A percentile compares a stretch with the other conserved stretches of the same genome.
These are phyloP conservation scores for Cordyceps pruinosa DNA, from an alignment of 2,329 filamentous ascomycete species.

Conservation along the genomic window DNA sequence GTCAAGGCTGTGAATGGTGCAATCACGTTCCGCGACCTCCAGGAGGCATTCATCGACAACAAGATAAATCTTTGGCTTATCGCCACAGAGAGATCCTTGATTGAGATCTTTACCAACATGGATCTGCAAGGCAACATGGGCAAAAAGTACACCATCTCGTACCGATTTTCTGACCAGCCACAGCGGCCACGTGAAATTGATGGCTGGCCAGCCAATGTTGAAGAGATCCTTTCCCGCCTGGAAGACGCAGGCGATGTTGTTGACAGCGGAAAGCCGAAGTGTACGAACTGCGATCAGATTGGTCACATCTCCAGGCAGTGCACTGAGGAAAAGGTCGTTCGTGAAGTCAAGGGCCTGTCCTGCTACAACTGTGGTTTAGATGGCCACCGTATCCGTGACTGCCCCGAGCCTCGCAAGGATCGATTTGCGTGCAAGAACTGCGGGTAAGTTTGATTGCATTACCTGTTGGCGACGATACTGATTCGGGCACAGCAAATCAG, in stretches of 20 bases:
- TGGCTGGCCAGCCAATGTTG: slow-evolving; percentile 50
- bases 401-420: slow-evolving; percentile 56
- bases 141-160: slow-evolving; percentile 57
- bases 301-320: slow-evolving; percentile 59
- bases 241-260: slow-evolving; percentile 58
- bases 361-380: slow-evolving; percentile 59
- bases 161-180: slow-evolving; percentile 53
- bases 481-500: slow-evolving; percentile 33
- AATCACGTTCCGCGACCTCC: slow-evolving; percentile 53
- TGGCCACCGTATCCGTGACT: slow-evolving; percentile 64
- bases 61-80: slow-evolving; percentile 54
- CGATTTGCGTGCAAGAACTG: slow-evolving; percentile 64
- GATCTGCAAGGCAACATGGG: slow-evolving; percentile 62
- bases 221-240: slow-evolving; percentile 59
- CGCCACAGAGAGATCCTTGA: slow-evolving; percentile 48
- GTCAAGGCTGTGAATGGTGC: slow-evolving; percentile 50
- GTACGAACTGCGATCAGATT: slow-evolving; percentile 56
- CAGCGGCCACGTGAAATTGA: slow-evolving; percentile 51
- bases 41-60: slow-evolving; percentile 50
- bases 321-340: slow-evolving; percentile 48
- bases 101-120: slow-evolving; percentile 60
- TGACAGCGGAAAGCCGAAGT: slow-evolving; percentile 51
- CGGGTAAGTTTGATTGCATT: slow-evolving; percentile 32
- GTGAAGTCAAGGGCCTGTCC: slow-evolving; percentile 39
- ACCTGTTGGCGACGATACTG: background rate